Conservation (phyloP, 805 yeast species). For the Candida ascalaphidarum region DNA sequence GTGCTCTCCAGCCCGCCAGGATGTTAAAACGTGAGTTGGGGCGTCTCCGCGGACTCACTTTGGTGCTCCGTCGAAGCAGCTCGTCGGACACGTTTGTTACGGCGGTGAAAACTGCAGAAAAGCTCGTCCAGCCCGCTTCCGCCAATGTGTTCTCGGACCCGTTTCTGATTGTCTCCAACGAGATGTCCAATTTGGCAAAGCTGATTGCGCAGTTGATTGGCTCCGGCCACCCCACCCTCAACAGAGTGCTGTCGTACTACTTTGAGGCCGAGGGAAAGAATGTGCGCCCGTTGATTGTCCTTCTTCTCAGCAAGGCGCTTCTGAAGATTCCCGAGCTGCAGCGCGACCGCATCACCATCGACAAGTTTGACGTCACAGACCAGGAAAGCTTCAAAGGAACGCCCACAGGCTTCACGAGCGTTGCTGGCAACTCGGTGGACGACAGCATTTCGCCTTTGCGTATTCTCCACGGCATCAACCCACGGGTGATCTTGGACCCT, state of each 20-base stretch:
- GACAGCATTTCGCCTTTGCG: slow-evolving; percentile 72
- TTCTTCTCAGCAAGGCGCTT: slow-evolving; percentile 75
- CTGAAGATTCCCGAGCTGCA: slow-evolving; percentile 62
- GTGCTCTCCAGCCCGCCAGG: too few species aligned
- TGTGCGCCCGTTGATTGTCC: slow-evolving; percentile 83
- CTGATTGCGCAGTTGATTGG: slow-evolving; percentile 85
- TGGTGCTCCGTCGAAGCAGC: too few species aligned
- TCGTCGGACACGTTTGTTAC: slow-evolving; percentile 26
- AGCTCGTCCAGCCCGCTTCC: slow-evolving; percentile 55
- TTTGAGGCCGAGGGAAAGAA: slow-evolving; percentile 96
- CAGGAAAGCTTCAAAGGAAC: slow-evolving; percentile 58
- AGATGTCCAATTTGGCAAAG: slow-evolving; percentile 82
- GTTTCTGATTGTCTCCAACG: slow-evolving; percentile 81
- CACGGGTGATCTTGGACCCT: slow-evolving; percentile 75
- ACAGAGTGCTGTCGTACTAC: slow-evolving; percentile 88
- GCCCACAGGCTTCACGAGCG: slow-evolving; percentile 36
- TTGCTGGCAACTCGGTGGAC: slow-evolving; percentile 53
- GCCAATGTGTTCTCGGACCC: slow-evolving; percentile 61
- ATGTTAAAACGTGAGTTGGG: too few species aligned
- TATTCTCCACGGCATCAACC: slow-evolving; percentile 84
- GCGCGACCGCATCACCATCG: slow-evolving; percentile 57
- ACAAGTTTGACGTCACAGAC: slow-evolving; percentile 54
- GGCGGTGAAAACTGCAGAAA: slow-evolving; percentile 68
- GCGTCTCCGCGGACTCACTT: too few species aligned
- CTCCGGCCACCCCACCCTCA: slow-evolving; percentile 87